These are phyloP conservation scores for Phytophthora pseudosyringae DNA, from an alignment of 352 stramenopile genomes.

Conservation along the genomic window DNA sequence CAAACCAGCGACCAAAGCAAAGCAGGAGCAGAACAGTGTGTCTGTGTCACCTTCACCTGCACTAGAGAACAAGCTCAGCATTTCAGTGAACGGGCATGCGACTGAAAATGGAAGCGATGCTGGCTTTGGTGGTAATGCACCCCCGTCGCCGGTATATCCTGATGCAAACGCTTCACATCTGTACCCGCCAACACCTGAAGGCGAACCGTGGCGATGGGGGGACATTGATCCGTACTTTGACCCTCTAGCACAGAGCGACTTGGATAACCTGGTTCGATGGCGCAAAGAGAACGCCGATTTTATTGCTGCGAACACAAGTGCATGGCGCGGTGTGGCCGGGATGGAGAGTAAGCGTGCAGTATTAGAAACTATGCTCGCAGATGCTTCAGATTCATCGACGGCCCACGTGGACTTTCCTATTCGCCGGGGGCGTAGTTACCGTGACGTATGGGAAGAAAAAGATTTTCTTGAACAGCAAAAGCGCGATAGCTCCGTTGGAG, in stretches of 20 bases:
- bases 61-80: conserved; percentile 36
- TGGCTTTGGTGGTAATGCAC: conserved; percentile 13
- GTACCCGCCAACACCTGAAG: conserved; percentile 45
- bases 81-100: conserved; percentile 25
- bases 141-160: conserved; percentile 52
- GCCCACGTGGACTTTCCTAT: conserved; percentile 40
- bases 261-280: conserved; percentile 60
- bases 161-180: conserved; percentile 45
- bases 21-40: conserved; percentile 27
- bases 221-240: conserved; percentile 67
- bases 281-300: conserved; percentile 64
- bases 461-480: conserved; percentile 58
- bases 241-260: conserved; percentile 47
- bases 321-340: conserved; percentile 14
- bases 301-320: conserved; percentile 50
- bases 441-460: conserved; percentile 80
- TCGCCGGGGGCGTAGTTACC: conserved; percentile 70
- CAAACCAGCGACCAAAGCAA: conserved; percentile 19
- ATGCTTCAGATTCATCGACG: conserved; percentile 41
- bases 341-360: conserved; percentile 44
- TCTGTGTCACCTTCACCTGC: conserved; percentile 20
- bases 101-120: conserved; percentile 8
- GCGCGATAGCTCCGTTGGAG: conserved; percentile 36
- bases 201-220: conserved; percentile 67
- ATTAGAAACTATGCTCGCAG: conserved; percentile 49